Conservation (phyloP, 1,284 basidiomycete species). For the Ustilago loliicola region DNA sequence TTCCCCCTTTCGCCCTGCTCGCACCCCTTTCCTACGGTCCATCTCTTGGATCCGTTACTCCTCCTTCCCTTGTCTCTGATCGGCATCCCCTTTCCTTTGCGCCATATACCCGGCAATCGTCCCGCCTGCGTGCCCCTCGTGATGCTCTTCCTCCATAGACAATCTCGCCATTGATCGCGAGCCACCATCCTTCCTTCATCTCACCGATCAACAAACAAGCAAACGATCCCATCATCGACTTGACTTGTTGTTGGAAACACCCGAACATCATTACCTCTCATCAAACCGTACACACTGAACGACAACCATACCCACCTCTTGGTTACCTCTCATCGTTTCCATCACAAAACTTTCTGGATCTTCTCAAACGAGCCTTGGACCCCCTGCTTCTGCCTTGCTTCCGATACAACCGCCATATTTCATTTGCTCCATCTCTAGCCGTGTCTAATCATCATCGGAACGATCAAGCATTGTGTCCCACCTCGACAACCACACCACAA, state of each 20-base stretch:
- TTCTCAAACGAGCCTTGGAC: background rate
- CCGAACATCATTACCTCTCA: background rate
- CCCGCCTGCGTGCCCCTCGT: conserved; percentile 2
- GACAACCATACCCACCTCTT: background rate
- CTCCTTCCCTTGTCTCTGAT: conserved; percentile 3
- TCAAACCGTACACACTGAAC: background rate
- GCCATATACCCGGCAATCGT: conserved; percentile 5
- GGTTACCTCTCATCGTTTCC: conserved; percentile 5
- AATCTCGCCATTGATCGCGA: conserved; percentile 17
- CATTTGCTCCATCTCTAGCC: conserved; percentile 5
- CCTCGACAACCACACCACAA: background rate
- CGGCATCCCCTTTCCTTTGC: conserved; percentile 8
- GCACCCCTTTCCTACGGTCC: background rate
- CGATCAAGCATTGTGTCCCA: background rate
- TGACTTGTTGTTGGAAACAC: background rate
- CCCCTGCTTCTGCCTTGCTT: background rate
- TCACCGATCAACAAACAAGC: background rate
- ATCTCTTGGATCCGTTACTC: background rate
- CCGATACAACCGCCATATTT: background rate
- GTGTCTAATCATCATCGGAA: conserved; percentile 1
- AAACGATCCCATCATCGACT: background rate
- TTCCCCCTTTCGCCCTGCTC: too few species aligned
- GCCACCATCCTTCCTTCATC: background rate
- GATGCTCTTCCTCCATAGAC: conserved; percentile 9
- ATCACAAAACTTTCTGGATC: background rate